phyloP scores from a whole-genome alignment of 768 basidiomycete species.

The Cystofilobasidium bisporidii region DNA sequence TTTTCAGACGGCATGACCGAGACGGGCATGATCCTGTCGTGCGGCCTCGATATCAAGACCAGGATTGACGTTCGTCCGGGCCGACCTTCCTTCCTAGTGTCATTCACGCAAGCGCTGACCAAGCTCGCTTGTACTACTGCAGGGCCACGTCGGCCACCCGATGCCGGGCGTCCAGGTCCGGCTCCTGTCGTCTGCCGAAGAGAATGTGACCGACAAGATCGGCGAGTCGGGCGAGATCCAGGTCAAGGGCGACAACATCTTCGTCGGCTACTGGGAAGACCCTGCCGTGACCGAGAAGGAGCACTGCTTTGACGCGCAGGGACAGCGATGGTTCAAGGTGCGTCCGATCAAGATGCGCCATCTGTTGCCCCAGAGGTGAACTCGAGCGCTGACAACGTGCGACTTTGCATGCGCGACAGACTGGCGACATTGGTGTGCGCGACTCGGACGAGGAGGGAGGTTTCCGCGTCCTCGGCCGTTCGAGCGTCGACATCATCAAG shows the following conservation, averaged over 20 bases:
- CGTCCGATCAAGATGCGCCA: too few relatives aligned
- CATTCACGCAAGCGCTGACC: too few relatives aligned
- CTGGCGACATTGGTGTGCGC: constrained; percentile 35
- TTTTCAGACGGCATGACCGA: constrained; percentile 37
- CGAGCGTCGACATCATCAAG: constrained; percentile 28
- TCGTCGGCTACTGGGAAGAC: constrained; percentile 34
- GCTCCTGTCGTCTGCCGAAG: constrained; percentile 31
- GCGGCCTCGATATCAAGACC: constrained; percentile 30
- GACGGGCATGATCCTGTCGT: constrained; percentile 33
- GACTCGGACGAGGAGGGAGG: constrained; percentile 30
- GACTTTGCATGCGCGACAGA: constrained; percentile 2
- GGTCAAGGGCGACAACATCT: constrained; percentile 33
- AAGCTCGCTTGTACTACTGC: neutral
- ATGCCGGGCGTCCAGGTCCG: constrained; percentile 33
- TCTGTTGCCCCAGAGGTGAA: too few relatives aligned
- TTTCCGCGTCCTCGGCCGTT: constrained; percentile 32
- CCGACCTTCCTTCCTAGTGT: too few relatives aligned
- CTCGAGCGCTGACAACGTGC: neutral
- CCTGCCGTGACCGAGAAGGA: constrained; percentile 33
- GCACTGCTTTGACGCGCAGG: constrained; percentile 30
- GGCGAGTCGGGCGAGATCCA: constrained; percentile 35
- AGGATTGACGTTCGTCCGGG: constrained; percentile 30
- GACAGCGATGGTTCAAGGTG: constrained; percentile 34
- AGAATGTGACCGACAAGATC: constrained; percentile 30
- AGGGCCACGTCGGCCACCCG: constrained; percentile 37